Evolutionary conservation across 2,329 filamentous ascomycete species (phyloP).

Genomic region (Fonsecaea nubica): DNA sequence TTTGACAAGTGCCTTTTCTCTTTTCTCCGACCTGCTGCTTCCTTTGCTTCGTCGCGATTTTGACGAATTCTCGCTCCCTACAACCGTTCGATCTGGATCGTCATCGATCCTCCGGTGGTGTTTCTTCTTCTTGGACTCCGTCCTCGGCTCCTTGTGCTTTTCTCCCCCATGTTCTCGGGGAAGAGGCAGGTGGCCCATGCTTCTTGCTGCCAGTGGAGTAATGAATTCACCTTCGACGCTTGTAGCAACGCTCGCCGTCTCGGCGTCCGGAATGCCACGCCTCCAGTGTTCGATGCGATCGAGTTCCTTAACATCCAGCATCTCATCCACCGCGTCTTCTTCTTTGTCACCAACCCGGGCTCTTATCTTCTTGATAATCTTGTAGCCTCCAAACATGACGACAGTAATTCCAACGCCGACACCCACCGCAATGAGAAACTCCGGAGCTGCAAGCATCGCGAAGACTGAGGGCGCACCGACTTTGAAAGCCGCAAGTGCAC

Average conservation of each 20-base stretch:
- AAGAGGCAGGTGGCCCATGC: conserved; percentile 50
- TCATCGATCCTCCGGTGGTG: conserved; percentile 32
- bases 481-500: conserved; percentile 77
- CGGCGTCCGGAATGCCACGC: conserved; percentile 66
- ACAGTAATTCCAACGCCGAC: conserved; percentile 92
- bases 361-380: conserved; percentile 88
- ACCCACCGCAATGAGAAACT: conserved; percentile 92
- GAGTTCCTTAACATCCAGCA: conserved; percentile 57
- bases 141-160: conserved; percentile 44
- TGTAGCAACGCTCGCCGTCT: conserved; percentile 52
- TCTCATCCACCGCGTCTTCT: conserved; percentile 58
- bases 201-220: conserved; percentile 62
- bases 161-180: conserved; percentile 36
- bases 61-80: conserved; percentile 30
- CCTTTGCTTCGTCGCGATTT: conserved; percentile 27
- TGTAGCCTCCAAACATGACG: conserved; percentile 94
- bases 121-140: conserved; percentile 34
- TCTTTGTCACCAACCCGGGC: conserved; percentile 40
- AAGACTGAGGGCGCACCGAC: conserved; percentile 83
- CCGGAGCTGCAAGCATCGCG: conserved; percentile 82
- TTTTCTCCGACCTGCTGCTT: conserved; percentile 30
- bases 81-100: conserved; percentile 31
- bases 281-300: conserved; percentile 68
- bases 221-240: conserved; percentile 71
- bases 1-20: conserved; percentile 38